These are phyloP conservation scores for Leccinum broughii DNA, from an alignment of 768 basidiomycete genomes.

Conservation along the genomic window DNA sequence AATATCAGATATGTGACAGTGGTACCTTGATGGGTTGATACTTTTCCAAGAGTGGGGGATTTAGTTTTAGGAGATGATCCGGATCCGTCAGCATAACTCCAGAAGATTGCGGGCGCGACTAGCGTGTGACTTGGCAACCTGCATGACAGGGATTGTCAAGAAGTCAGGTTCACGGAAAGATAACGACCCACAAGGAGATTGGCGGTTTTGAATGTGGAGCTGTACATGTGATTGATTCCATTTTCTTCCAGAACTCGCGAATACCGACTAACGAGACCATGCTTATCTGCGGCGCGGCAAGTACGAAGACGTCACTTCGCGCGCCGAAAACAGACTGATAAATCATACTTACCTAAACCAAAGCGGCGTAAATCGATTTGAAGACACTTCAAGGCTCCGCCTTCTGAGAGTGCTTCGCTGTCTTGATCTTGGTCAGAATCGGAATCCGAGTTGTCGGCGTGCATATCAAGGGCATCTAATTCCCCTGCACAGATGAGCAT, in stretches of 20 bases:
- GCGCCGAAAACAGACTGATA: background rate
- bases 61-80: background rate
- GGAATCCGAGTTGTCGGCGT: slow-evolving; percentile 31
- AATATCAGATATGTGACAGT: slow-evolving; percentile 3
- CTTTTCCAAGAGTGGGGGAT: slow-evolving; percentile 4
- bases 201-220: slow-evolving; percentile 80
- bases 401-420: slow-evolving; percentile 32
- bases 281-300: slow-evolving; percentile 52
- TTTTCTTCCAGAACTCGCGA: slow-evolving; percentile 71
- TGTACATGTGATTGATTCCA: slow-evolving; percentile 82
- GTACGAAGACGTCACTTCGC: slow-evolving; percentile 6
- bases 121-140: slow-evolving; percentile 62
- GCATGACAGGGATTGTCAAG: slow-evolving; percentile 3
- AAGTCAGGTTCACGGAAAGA: slow-evolving; percentile 2
- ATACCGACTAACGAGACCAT: slow-evolving; percentile 76
- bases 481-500: slow-evolving; percentile 75
- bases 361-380: slow-evolving; percentile 75
- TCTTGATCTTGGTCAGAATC: slow-evolving; percentile 42
- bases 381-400: slow-evolving; percentile 58
- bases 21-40: background rate
- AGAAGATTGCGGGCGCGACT: slow-evolving; percentile 58
- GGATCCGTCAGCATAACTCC: slow-evolving; percentile 48
- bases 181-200: slow-evolving; percentile 61
- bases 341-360: slow-evolving; percentile 55
- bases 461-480: slow-evolving; percentile 56